Evolutionary conservation across 176 grass and related monocot species (phyloP), one percentile per base, ranked within the genome.

Genomic region (Melocanna baccifera): DNA sequence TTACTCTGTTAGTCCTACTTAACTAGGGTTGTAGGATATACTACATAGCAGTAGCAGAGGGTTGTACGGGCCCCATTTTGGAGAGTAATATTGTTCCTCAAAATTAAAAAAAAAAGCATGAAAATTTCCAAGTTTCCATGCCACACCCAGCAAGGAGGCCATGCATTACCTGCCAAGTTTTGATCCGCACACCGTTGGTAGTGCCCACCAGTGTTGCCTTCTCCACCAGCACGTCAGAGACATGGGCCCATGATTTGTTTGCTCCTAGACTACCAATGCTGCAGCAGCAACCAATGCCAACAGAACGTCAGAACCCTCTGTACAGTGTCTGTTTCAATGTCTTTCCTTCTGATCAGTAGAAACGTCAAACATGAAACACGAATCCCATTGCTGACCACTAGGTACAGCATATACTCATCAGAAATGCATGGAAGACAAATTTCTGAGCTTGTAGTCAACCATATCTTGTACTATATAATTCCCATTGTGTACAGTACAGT

Each of bases 211-310:
- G 86, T 19, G 71, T 87, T 69, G 65, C 76, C 39, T 85, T 87
- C 66, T 97, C 84, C 64, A 97, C 92, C 40, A 94, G 50, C 88
- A 94, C 92, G 83, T 91, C 76, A 5, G 94, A 97, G 56, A 97
- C 94, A 75, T 84, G 72, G 67, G 86, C 90, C 69, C 14, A 58
- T 6, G 86, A 73, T 10, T 89, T 83, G 50, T 87, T 89, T 41
- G 88, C 73, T 37, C 92, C 94, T 76, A 97, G 89, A 40, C 94
- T 94, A 28, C 94, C 94, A 55, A 97, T 92, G 87, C 92, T 97
- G 90, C 66, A 79, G 43, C 66, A 66, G 47, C 53, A 69, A 82
- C 67, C 63, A 64, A 77, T 26, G 77, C 55, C 71, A 77, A 69
- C 39, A 81, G 75, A 82, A 43, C 55, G 80, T 63, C 77, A 89